phyloP scores from a whole-genome alignment of 2,329 filamentous ascomycete species.

The Neocatenulostroma microsporum region DNA sequence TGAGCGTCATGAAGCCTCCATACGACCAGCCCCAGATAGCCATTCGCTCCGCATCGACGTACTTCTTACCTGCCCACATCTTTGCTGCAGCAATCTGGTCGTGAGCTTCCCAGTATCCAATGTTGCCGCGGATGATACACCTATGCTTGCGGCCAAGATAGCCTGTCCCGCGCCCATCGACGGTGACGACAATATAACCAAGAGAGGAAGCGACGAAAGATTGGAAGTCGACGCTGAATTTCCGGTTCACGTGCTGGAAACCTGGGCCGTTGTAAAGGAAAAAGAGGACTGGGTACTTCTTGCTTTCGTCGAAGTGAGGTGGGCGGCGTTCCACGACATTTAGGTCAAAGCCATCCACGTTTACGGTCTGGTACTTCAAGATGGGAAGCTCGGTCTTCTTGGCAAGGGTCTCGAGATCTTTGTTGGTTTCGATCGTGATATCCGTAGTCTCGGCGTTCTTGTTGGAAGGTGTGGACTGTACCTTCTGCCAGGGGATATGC shows the following conservation, averaged over 20 bases:
- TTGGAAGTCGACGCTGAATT: constrained; percentile 80
- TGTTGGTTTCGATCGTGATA: constrained; percentile 70
- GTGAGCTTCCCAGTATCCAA: constrained; percentile 75
- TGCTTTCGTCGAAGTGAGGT: constrained; percentile 72
- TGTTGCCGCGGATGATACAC: constrained; percentile 70
- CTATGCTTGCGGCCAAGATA: constrained; percentile 79
- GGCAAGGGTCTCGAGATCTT: constrained; percentile 58
- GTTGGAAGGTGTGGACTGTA: constrained; percentile 54
- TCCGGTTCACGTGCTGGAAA: constrained; percentile 79
- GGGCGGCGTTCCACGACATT: constrained; percentile 78
- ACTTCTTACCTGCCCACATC: constrained; percentile 69
- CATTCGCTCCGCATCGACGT: constrained; percentile 73
- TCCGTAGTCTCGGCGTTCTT: constrained; percentile 49
- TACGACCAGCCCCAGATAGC: constrained; percentile 99
- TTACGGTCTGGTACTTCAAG: constrained; percentile 72
- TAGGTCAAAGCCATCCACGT: constrained; percentile 68
- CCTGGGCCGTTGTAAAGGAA: constrained; percentile 89
- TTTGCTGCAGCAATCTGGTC: constrained; percentile 90
- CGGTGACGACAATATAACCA: constrained; percentile 88
- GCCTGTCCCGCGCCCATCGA: constrained; percentile 89
- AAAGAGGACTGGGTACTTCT: constrained; percentile 90
- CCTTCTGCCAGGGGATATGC: constrained; percentile 80
- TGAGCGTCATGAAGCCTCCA: constrained; percentile 89
- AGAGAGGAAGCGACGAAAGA: constrained; percentile 76
- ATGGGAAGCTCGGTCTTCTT: constrained; percentile 74